Conservation (phyloP, 2,329 filamentous ascomycete species). For the Monilinia vaccinii-corymbosi region DNA sequence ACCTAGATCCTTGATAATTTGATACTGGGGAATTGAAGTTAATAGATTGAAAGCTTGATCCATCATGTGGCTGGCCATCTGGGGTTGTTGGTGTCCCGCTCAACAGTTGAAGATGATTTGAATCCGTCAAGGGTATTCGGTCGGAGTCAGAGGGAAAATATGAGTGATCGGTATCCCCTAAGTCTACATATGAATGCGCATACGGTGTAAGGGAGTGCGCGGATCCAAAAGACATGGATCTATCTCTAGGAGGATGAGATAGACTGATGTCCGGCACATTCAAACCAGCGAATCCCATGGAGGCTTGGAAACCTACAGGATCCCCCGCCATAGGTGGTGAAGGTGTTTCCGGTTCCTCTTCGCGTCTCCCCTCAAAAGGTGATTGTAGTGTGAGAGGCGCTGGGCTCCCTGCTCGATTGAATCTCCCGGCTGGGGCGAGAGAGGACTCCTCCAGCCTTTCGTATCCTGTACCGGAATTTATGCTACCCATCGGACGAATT, state of each 20-base stretch:
- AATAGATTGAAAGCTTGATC: constrained; percentile 44
- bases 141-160: constrained; percentile 43
- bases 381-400: constrained; percentile 11
- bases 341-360: constrained; percentile 20
- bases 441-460: constrained; percentile 27
- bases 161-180: constrained; percentile 18
- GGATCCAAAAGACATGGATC: constrained; percentile 22
- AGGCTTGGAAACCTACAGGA: constrained; percentile 27
- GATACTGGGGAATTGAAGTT: constrained; percentile 36
- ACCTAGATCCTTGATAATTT: constrained; percentile 35
- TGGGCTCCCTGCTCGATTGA: constrained; percentile 10
- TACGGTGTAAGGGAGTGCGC: constrained; percentile 15
- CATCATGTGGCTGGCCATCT: constrained; percentile 37
- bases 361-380: background rate
- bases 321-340: constrained; percentile 26
- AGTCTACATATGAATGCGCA: constrained; percentile 17
- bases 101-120: constrained; percentile 46
- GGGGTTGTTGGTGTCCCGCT: constrained; percentile 36
- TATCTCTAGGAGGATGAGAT: constrained; percentile 22
- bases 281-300: constrained; percentile 30
- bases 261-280: constrained; percentile 27
- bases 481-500: constrained; percentile 22
- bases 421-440: constrained; percentile 22
- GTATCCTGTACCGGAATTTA: constrained; percentile 21
- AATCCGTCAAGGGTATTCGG: constrained; percentile 48